Base-by-base conservation (phyloP, 805 yeast species). In the Cephaloascus albidus region DNA sequence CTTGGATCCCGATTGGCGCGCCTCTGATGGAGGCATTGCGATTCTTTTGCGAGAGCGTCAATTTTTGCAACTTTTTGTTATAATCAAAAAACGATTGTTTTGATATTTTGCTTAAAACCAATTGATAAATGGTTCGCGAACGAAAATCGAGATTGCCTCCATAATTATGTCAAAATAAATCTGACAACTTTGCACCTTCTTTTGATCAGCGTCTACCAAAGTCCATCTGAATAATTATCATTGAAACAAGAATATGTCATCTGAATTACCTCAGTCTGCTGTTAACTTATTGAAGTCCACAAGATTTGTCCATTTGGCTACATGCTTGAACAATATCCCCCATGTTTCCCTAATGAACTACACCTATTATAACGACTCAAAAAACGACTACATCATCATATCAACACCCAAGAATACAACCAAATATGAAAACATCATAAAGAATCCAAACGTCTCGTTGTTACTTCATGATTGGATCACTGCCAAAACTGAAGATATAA, bases 341-440 rank as follows among this genome's bases (percentile, higher is more conserved):
- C 93, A 89, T 44, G 95, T 88, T 3, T 76, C 93, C 16, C 68
- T 90, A 45, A 90, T 90, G 97, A 90, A 86, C 60, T 90, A 85
- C 59, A 79, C 89, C 3, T 85, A 78, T 54, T 66, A 63, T 40
- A 59, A 60, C 36, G 60, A 57, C 18, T 60, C 57, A 10, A 67
- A 66, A 32, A 55, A 52, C 18, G 70, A 76, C 23, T 71, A 68
- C 46, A 74, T 88, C 37, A 74, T 90, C 15, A 65, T 89, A 41
- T 78, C 95, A 2, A 78, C 95, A 1, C 79, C 80, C 2, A 74
- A 71, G 42, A 61, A 72, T 39, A 86, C 97, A 8, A 76, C 77
- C 43, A 90, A 89, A 60, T 85, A 72, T 57, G 60, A 69, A 28
- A 89, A 90, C 59, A 74, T 90, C 38, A 45, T 57, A 12, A 58